Evolutionary conservation across 306 rosid genomes (phyloP).

Genomic region (Elaeagnus macrophylla): DNA sequence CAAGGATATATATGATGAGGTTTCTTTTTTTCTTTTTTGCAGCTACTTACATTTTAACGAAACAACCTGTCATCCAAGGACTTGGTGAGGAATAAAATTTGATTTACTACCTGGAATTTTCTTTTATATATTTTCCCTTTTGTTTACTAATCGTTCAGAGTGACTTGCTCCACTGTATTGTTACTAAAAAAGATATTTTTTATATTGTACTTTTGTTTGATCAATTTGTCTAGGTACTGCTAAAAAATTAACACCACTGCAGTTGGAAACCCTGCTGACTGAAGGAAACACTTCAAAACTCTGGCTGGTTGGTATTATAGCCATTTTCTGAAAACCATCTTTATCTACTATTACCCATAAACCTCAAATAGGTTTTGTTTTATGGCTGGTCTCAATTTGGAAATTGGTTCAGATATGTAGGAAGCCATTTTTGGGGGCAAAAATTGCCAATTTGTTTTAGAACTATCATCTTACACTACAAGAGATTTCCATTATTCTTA

Average conservation of each 20-base stretch:
- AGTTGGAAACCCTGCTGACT: slow-evolving; percentile 73
- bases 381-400: neutral
- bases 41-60: slow-evolving; percentile 66
- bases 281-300: slow-evolving; percentile 71
- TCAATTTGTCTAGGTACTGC: slow-evolving; percentile 39
- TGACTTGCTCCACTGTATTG: slow-evolving; percentile 7
- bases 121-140: neutral
- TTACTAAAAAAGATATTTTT: slow-evolving; percentile 12
- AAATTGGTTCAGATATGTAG: neutral
- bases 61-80: slow-evolving; percentile 63
- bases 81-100: slow-evolving; percentile 36
- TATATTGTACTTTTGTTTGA: neutral
- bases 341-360: neutral
- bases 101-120: neutral
- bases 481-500: neutral
- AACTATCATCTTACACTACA: neutral
- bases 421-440: neutral
- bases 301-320: slow-evolving; percentile 64
- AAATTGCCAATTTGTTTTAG: neutral
- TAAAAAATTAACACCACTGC: slow-evolving; percentile 74
- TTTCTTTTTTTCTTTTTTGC: slow-evolving; percentile 24
- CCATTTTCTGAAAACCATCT: slow-evolving; percentile 8
- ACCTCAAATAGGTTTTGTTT: neutral
- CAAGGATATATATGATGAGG: slow-evolving; percentile 8
- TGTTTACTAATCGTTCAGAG: neutral